Percentiles rank a stretch among this genome's conserved stretches.
phyloP scores from a whole-genome alignment of 345 rosid species.

The Pistacia atlantica region DNA sequence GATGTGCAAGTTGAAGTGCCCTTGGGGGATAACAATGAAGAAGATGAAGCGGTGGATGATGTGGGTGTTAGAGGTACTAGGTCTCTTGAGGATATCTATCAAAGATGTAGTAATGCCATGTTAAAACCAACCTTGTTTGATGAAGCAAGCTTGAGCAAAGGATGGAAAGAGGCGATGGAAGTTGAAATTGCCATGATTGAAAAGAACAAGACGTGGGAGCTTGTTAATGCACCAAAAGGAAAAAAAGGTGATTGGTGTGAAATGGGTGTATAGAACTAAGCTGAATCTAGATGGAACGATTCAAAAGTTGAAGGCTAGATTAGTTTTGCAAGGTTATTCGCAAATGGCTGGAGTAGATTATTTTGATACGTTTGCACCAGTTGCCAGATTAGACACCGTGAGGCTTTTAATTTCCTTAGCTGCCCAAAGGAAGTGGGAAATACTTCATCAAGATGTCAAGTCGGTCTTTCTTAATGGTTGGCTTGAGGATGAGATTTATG shows the following conservation, averaged over 20 bases:
- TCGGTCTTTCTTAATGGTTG: not conserved
- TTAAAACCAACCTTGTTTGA: too few species aligned
- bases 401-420: too few species aligned
- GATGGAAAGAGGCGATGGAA: constrained; percentile 1
- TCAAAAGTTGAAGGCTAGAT: not conserved
- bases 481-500: not conserved
- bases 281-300: not conserved
- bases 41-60: too few species aligned
- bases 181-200: not conserved
- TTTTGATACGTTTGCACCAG: too few species aligned
- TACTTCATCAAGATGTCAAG: not conserved
- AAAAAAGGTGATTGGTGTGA: not conserved
- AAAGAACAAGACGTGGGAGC: not conserved
- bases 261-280: not conserved
- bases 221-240: not conserved
- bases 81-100: too few species aligned
- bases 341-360: not conserved
- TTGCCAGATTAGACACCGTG: too few species aligned
- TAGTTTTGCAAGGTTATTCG: not conserved
- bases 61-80: too few species aligned
- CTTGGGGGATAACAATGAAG: too few species aligned
- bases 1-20: too few species aligned
- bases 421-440: not conserved
- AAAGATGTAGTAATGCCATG: too few species aligned
- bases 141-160: too few species aligned